These are phyloP conservation scores for Agaricus subrufescens DNA, from an alignment of 768 basidiomycete species.

Conservation along the genomic window DNA sequence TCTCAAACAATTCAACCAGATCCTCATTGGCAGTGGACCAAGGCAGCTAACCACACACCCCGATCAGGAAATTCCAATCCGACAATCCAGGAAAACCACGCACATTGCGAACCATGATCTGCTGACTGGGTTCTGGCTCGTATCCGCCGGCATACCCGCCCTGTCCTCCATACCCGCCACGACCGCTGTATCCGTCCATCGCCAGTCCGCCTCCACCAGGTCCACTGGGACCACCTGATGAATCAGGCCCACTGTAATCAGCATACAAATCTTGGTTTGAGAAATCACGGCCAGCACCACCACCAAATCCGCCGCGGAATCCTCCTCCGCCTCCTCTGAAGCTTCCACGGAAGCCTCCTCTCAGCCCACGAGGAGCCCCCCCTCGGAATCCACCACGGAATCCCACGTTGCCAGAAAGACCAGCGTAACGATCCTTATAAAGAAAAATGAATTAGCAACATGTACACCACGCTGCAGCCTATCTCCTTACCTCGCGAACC, in stretches of 20 bases:
- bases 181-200: conserved; percentile 32
- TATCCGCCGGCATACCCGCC: conserved; percentile 28
- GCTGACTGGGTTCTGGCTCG: conserved; percentile 85
- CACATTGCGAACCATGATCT: conserved; percentile 98
- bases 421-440: conserved; percentile 79
- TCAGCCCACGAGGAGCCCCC: conserved; percentile 36
- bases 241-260: conserved; percentile 88
- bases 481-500: conserved; percentile 76
- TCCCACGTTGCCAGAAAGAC: conserved; percentile 68
- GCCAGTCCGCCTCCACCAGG: conserved; percentile 32
- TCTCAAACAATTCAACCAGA: conserved; percentile 96
- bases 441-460: background rate
- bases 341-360: conserved; percentile 45
- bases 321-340: conserved; percentile 55
- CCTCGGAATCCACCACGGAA: conserved; percentile 54
- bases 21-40: conserved; percentile 99
- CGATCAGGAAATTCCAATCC: background rate
- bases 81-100: conserved; percentile 29
- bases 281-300: conserved; percentile 67
- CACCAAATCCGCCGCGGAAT: conserved; percentile 55
- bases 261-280: conserved; percentile 89
- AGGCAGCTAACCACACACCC: conserved; percentile 59
- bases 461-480: background rate
- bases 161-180: conserved; percentile 30
- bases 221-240: conserved; percentile 35